Percentiles rank a stretch among this genome's conserved stretches.
Conservation (phyloP, 2,329 filamentous ascomycete genomes). For the Aspergillus aculeatinus region DNA sequence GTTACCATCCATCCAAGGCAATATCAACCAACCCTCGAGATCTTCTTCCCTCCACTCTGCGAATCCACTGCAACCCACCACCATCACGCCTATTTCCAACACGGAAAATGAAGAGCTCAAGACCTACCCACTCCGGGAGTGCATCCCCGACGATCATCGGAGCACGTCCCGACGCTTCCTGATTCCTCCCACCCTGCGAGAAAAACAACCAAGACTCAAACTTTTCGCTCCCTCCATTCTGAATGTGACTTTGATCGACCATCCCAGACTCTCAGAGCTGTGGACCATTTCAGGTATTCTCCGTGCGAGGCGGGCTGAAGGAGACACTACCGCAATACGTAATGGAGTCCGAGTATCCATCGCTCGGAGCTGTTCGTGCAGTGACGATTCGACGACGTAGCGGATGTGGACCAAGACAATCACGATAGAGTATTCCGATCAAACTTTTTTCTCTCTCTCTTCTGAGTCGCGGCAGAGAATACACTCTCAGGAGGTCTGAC, state of each 20-base stretch:
- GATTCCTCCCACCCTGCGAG: not conserved
- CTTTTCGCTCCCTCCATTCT: not conserved
- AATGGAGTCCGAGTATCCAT: not conserved
- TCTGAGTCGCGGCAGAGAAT: not conserved
- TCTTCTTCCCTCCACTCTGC: too few relatives aligned
- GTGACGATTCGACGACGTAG: not conserved
- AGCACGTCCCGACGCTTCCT: not conserved
- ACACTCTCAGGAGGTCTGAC: not conserved
- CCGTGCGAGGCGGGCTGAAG: not conserved
- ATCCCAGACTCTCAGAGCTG: not conserved
- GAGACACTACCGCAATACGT: not conserved
- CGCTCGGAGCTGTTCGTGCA: not conserved
- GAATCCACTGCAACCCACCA: not conserved
- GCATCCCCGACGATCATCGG: not conserved
- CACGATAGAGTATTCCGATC: not conserved
- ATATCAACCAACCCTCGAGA: not conserved
- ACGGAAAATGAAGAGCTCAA: not conserved
- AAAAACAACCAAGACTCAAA: not conserved
- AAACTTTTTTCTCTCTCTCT: not conserved
- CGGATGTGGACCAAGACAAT: not conserved
- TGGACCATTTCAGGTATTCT: not conserved
- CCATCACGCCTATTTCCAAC: not conserved
- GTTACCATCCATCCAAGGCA: not conserved
- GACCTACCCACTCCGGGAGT: not conserved
- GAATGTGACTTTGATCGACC: not conserved